Conservation (phyloP, 345 rosid species). For the Lagerstroemia speciosa region DNA sequence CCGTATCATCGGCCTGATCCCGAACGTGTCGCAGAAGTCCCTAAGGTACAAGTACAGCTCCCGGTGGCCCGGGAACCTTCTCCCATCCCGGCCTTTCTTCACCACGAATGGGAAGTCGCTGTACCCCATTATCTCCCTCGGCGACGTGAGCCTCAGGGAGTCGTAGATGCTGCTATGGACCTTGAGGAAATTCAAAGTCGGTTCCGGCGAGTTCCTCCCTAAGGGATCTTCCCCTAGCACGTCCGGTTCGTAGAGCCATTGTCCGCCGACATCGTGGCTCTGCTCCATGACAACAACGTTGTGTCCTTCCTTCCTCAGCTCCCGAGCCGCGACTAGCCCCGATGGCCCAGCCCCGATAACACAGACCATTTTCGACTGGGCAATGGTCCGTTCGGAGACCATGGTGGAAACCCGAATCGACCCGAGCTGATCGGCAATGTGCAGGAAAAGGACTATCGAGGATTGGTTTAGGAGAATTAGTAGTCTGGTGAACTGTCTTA, state of each 20-base stretch:
- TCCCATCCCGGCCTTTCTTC: slow-evolving; percentile 63
- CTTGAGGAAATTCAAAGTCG: slow-evolving; percentile 15
- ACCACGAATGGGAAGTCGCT: slow-evolving; percentile 75
- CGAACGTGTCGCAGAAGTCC: slow-evolving; percentile 65
- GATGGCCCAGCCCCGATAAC: slow-evolving; percentile 98
- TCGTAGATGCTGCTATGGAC: slow-evolving; percentile 86
- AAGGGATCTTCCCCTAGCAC: slow-evolving; percentile 48
- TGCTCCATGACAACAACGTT: slow-evolving; percentile 66
- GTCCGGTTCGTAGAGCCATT: slow-evolving; percentile 67
- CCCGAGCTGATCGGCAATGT: too few relatives aligned
- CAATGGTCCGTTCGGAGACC: slow-evolving; percentile 24
- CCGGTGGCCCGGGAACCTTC: slow-evolving; percentile 81
- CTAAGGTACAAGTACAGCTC: slow-evolving; percentile 72
- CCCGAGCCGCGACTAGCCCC: slow-evolving; percentile 81
- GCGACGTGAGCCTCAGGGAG: slow-evolving; percentile 59
- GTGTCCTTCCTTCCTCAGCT: slow-evolving; percentile 81
- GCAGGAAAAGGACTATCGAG: not conserved
- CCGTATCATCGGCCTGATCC: slow-evolving; percentile 61
- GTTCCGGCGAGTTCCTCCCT: slow-evolving; percentile 22
- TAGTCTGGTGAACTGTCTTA: not conserved
- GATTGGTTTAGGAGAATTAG: not conserved
- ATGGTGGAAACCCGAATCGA: slow-evolving; percentile 4
- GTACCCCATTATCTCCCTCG: slow-evolving; percentile 88
- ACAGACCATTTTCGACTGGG: slow-evolving; percentile 40
- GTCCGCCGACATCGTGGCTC: slow-evolving; percentile 84